Percentiles rank a stretch among this genome's conserved stretches.
These are phyloP conservation scores for Datisca glomerata DNA, from an alignment of 306 rosid species.

Conservation along the genomic window DNA sequence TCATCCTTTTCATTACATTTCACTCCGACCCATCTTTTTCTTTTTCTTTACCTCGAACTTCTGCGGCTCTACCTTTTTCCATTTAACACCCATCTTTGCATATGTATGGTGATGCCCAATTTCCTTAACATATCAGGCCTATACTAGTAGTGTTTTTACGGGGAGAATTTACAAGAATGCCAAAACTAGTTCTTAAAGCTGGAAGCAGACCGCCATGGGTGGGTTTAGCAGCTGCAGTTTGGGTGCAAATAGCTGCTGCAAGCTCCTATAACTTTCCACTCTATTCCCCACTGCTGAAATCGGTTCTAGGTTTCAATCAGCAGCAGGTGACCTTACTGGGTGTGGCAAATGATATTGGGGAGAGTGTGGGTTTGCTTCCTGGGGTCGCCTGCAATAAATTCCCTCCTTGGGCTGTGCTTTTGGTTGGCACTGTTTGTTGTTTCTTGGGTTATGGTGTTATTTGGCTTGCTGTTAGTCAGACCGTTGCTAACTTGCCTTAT, in stretches of 20 bases:
- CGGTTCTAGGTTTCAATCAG: constrained; percentile 58
- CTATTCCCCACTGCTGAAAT: constrained; percentile 59
- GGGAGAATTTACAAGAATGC: no score
- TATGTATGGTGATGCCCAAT: no score
- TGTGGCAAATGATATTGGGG: constrained; percentile 76
- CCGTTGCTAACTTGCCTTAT: constrained; percentile 43
- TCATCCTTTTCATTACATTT: no score
- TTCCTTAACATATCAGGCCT: no score
- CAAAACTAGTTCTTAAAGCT: constrained; percentile 36
- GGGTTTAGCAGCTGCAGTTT: constrained; percentile 79
- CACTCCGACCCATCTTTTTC: no score
- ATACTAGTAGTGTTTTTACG: no score
- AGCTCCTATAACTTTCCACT: constrained; percentile 58
- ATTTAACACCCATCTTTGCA: no score
- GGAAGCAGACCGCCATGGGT: constrained; percentile 96
- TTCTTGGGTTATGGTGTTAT: constrained; percentile 64
- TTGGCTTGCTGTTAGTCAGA: constrained; percentile 50
- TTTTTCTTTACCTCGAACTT: no score
- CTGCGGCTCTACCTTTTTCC: no score
- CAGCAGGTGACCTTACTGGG: constrained; percentile 66
- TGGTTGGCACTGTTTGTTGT: constrained; percentile 45
- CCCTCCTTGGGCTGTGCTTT: constrained; percentile 77
- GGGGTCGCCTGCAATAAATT: constrained; percentile 67
- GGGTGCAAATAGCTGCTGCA: constrained; percentile 63
- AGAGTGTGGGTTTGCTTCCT: constrained; percentile 48